Conservation (phyloP, 2,329 filamentous ascomycete genomes). For the Madurella mycetomatis region DNA sequence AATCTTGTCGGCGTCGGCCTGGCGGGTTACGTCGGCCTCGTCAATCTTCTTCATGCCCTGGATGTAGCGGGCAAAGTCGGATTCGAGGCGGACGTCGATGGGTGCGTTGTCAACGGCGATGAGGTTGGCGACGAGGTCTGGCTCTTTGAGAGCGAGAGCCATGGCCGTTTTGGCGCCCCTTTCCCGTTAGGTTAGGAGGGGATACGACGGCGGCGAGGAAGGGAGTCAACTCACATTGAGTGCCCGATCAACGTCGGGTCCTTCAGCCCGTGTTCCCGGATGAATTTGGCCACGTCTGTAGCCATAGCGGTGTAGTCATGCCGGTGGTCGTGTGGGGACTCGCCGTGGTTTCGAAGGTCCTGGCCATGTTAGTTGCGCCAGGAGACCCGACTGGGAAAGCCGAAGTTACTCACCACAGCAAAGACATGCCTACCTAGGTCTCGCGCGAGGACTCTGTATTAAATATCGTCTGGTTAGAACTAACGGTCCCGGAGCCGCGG, state of each 20-base stretch:
- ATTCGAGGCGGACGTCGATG: slow-evolving; percentile 69
- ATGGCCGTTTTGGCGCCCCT: slow-evolving; percentile 92
- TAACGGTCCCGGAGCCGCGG: neutral
- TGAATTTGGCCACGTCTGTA: slow-evolving; percentile 75
- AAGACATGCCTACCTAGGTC: slow-evolving; percentile 79
- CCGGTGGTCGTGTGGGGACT: slow-evolving; percentile 69
- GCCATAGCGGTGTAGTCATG: slow-evolving; percentile 85
- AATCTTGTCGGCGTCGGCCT: slow-evolving; percentile 76
- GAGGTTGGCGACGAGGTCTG: slow-evolving; percentile 63
- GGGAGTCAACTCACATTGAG: slow-evolving; percentile 64
- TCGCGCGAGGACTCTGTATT: slow-evolving; percentile 54
- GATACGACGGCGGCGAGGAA: neutral
- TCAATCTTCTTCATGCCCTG: slow-evolving; percentile 82
- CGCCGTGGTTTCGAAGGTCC: slow-evolving; percentile 91
- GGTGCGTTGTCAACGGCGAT: slow-evolving; percentile 91
- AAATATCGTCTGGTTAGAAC: neutral
- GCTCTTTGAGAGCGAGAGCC: slow-evolving; percentile 71
- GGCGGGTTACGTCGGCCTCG: slow-evolving; percentile 59
- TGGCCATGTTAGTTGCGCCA: slow-evolving; percentile 31
- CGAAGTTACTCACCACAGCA: slow-evolving; percentile 57
- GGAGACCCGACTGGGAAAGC: neutral
- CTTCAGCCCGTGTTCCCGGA: slow-evolving; percentile 64
- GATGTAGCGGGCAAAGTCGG: slow-evolving; percentile 75
- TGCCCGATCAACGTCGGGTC: slow-evolving; percentile 81
- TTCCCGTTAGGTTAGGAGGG: neutral